Percentiles rank a stretch among this genome's conserved stretches.
Evolutionary conservation across 768 basidiomycete species (phyloP).

Genomic region (Mrakia gelida): DNA sequence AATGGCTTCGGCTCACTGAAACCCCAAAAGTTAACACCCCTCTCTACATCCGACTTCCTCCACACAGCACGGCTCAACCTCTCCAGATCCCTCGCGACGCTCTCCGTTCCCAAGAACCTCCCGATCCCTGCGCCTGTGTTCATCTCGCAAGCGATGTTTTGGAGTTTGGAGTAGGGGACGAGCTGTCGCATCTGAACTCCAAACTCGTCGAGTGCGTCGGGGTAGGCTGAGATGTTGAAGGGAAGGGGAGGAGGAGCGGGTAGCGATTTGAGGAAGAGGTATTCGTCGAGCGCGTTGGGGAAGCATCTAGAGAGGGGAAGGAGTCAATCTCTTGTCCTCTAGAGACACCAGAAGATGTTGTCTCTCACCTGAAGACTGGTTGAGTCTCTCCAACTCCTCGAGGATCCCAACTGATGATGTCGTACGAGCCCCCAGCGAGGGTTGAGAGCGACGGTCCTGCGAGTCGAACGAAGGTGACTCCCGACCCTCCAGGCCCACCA

Average conservation of each 20-base stretch:
- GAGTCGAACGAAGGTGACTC: background rate
- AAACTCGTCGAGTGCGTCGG: background rate
- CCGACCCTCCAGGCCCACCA: background rate
- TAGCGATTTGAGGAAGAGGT: background rate
- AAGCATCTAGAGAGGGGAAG: background rate
- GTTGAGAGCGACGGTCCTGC: background rate
- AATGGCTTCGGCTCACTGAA: background rate
- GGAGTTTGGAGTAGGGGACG: background rate
- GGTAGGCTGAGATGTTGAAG: background rate
- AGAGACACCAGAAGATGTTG: too few species aligned
- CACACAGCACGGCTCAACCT: background rate
- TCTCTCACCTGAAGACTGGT: background rate
- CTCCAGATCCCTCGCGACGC: background rate
- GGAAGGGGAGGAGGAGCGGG: background rate
- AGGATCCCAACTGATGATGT: background rate
- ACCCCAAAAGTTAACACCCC: background rate
- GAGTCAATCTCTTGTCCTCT: background rate
- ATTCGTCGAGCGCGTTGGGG: background rate
- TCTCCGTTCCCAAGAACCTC: background rate
- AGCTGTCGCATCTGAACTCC: background rate
- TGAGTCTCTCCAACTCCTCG: background rate
- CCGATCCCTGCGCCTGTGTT: background rate
- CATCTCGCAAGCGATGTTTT: background rate
- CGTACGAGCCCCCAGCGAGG: background rate
- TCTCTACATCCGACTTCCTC: slow-evolving; percentile 1